Evolutionary conservation across 192 early-diverging fungal species (phyloP).

Genomic region (Coemansia aciculifera): DNA sequence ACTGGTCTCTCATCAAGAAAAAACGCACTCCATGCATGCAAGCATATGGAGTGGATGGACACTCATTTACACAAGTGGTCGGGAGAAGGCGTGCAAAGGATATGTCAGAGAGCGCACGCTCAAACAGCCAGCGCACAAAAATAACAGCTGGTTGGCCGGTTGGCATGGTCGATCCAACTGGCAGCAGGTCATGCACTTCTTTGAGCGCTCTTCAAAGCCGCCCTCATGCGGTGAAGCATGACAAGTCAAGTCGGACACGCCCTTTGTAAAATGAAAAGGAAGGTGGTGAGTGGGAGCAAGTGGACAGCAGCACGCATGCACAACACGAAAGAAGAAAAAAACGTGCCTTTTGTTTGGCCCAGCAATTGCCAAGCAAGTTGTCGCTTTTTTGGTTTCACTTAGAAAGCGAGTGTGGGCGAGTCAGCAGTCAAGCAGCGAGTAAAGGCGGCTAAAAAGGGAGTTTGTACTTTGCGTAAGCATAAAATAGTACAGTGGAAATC

Average conservation of each 20-base stretch:
- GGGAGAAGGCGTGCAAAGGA: not conserved
- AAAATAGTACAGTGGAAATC: not conserved
- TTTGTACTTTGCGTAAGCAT: not conserved
- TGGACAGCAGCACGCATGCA: not conserved
- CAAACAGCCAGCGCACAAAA: not conserved
- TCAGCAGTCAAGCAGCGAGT: not conserved
- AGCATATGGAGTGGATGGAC: not conserved
- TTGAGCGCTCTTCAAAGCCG: not conserved
- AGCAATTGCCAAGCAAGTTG: not conserved
- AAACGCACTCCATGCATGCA: not conserved
- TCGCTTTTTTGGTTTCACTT: not conserved
- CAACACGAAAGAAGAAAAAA: not conserved
- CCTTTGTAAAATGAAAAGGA: conserved; percentile 1
- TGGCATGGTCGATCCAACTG: not conserved
- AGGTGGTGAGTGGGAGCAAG: not conserved
- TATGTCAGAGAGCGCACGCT: not conserved
- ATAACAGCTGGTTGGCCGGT: not conserved
- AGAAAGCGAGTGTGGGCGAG: not conserved
- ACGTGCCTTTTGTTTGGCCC: conserved; percentile 6
- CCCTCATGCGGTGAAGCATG: not conserved
- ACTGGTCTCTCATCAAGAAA: not conserved
- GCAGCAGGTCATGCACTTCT: not conserved
- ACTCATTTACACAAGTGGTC: not conserved
- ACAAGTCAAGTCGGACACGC: not conserved
- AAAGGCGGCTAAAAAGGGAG: not conserved